Percentiles rank a stretch among this genome's conserved stretches.
Evolutionary conservation across 768 basidiomycete species (phyloP).

Genomic region (Mycena rosella): DNA sequence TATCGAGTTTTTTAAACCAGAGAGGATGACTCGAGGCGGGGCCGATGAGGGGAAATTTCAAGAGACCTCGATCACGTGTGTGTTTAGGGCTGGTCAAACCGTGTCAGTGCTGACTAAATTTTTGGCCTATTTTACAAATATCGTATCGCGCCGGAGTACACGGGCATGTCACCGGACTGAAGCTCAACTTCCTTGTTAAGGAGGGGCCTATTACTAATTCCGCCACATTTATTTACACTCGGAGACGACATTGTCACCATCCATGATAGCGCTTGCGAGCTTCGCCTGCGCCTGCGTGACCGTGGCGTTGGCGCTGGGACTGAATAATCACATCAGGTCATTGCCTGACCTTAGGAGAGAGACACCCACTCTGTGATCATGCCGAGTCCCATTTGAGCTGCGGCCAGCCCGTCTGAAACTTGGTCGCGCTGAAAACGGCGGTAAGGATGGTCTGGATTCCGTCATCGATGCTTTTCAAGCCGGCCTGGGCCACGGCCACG

Average conservation of each 20-base stretch:
- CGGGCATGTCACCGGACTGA: no score
- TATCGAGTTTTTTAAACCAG: conserved; percentile 4
- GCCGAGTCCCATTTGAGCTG: conserved; percentile 41
- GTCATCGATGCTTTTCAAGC: conserved; percentile 40
- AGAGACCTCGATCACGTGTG: background rate
- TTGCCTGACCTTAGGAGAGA: no score
- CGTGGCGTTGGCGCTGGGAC: no score
- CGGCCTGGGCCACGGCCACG: conserved; percentile 38
- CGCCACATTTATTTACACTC: no score
- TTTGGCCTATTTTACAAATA: no score
- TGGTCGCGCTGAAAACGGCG: conserved; percentile 40
- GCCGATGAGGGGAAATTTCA: no score
- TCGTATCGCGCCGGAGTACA: no score
- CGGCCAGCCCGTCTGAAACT: conserved; percentile 32
- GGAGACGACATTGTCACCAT: no score
- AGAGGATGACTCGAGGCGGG: conserved; percentile 6
- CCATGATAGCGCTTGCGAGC: no score
- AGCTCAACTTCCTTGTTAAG: background rate
- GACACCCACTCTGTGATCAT: conserved; percentile 43
- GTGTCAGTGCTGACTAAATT: background rate
- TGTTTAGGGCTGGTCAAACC: conserved; percentile 24
- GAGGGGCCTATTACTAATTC: no score
- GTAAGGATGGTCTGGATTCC: conserved; percentile 44
- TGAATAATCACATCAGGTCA: no score
- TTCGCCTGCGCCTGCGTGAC: no score